Percentiles rank a stretch among this genome's conserved stretches.
Evolutionary conservation across 345 rosid genomes (phyloP).

Genomic region (Syzygium aromaticum): DNA sequence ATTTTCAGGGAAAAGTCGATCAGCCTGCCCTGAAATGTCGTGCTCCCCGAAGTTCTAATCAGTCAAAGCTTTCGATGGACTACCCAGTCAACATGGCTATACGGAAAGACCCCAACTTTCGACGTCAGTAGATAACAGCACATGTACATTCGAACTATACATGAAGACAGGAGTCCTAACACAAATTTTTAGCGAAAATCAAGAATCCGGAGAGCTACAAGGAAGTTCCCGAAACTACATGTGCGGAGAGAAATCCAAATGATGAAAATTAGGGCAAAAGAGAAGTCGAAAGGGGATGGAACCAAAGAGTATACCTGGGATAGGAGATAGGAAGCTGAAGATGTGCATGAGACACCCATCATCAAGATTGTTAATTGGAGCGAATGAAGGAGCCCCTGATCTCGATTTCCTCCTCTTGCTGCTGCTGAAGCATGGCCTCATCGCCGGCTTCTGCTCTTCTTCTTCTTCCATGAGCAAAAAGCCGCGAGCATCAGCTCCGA

Average conservation of each 20-base stretch:
- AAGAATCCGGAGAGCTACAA: not conserved
- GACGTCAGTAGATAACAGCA: not conserved
- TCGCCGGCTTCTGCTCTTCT: not conserved
- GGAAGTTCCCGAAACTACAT: fast-evolving
- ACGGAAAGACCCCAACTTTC: not conserved
- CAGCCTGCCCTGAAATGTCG: not conserved
- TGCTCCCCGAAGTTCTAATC: not conserved
- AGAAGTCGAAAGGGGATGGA: not conserved
- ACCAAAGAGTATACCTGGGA: slow-evolving; percentile 50
- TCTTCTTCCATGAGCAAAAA: not conserved
- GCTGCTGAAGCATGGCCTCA: not conserved
- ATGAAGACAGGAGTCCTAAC: not conserved
- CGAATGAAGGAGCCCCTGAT: slow-evolving; percentile 4
- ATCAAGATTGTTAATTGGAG: slow-evolving; percentile 67
- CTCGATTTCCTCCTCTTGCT: not conserved
- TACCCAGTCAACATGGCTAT: not conserved
- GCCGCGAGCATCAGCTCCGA: not conserved
- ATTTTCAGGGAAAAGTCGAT: not conserved
- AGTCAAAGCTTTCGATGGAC: not conserved
- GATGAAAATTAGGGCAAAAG: not conserved
- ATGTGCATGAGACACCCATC: slow-evolving; percentile 99
- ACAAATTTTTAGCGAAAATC: not conserved
- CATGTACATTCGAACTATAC: not conserved
- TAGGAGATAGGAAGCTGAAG: slow-evolving; percentile 87
- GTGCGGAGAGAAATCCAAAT: not conserved